Base-by-base conservation (phyloP, 495 filamentous ascomycete species). In the Letharia lupina region DNA sequence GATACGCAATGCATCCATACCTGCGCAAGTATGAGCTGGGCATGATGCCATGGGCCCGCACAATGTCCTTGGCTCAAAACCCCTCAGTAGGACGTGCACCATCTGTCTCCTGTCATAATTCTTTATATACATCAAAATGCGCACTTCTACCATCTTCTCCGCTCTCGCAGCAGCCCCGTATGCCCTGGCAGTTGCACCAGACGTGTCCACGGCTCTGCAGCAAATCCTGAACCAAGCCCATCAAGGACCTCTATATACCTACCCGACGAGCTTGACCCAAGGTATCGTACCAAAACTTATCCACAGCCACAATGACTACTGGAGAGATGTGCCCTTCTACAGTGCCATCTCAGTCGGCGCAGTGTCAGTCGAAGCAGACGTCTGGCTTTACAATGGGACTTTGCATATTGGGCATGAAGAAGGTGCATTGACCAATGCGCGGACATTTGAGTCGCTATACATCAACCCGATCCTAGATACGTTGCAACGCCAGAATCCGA, bases 311-410 rank as follows among this genome's bases (percentile, higher is more conserved):
- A 67, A 67, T 41, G 68, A 69, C 44, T 71, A 69, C 54, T 67
- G 64, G 61, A 60, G 68, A 50, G 73, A 80, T 61, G 72, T 81
- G 5, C 82, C 81, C 37, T 79, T 82, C 56, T 83, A 80, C 63
- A 78, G 78, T 12, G 81, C 75, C 2, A 39, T 84, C 23, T 82
- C 81, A 65, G 85, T 82, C 45, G 89, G 92, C 39, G 84, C 68
- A 82, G 81, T 45, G 78, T 82, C 11, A 0, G 84, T 91, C n/a
- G 92, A 96, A 77, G 90, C 90, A 4, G 92, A 96, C 73, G 86
- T 96, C 33, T 96, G 90, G 90, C 81, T 91, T 31, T 85, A 84
- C 63, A 83, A 89, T 56, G 78, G 81, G 33, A 87, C 88, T 4
- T 77, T 90, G 11, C 84, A 77, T 70, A 80, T 87, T 31, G 83